Percentiles rank a stretch among this genome's conserved stretches.
Evolutionary conservation across 768 basidiomycete genomes (phyloP).

Genomic region (Goffeauzyma gilvescens): DNA sequence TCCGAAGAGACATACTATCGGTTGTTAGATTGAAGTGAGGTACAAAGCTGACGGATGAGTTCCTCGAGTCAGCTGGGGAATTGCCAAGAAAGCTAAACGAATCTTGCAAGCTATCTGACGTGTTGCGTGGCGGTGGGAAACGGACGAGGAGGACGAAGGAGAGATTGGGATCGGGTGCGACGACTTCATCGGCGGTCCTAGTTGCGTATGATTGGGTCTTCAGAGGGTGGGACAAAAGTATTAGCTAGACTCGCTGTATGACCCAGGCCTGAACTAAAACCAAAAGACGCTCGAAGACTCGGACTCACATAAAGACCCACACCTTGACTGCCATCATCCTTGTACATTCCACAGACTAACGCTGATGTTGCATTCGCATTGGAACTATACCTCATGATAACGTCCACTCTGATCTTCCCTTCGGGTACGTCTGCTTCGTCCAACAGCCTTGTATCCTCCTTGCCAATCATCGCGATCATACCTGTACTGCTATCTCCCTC

Average conservation of each 20-base stretch:
- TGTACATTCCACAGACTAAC: constrained; percentile 21
- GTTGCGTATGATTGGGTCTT: constrained; percentile 1
- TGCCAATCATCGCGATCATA: constrained; percentile 21
- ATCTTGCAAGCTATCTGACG: too few species aligned
- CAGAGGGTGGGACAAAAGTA: background rate
- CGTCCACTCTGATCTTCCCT: constrained; percentile 22
- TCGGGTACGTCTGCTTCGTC: constrained; percentile 13
- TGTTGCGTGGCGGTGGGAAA: background rate
- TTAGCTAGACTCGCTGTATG: background rate
- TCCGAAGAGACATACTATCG: constrained; percentile 20
- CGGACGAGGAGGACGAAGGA: constrained; percentile 12
- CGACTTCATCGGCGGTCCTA: constrained; percentile 2
- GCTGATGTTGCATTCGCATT: constrained; percentile 19
- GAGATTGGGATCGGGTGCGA: constrained; percentile 9
- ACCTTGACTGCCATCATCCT: constrained; percentile 14
- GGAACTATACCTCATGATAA: constrained; percentile 16
- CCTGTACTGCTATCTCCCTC: constrained; percentile 22
- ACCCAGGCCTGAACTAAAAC: too few species aligned
- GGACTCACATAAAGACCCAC: constrained; percentile 27
- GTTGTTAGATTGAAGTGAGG: constrained; percentile 10
- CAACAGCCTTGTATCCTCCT: constrained; percentile 9
- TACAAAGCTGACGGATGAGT: background rate
- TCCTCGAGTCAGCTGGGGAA: background rate
- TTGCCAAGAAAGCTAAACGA: too few species aligned
- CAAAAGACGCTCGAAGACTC: too few species aligned